phyloP scores from a whole-genome alignment of 164 flowering plant genomes.

The Umbellularia californica region DNA sequence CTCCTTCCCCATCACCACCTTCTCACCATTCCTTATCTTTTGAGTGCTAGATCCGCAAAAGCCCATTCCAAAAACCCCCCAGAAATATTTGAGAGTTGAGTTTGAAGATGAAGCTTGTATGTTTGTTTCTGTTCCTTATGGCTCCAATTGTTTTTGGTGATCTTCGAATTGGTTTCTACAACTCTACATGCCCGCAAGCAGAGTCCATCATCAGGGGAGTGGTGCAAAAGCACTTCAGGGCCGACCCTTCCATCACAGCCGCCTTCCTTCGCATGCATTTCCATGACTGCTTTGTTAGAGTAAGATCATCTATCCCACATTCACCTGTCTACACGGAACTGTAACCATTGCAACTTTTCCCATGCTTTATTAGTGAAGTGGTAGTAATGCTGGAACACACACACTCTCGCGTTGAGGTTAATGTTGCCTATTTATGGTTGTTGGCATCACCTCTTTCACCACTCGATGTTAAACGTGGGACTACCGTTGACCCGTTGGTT shows the following conservation, averaged over 20 bases:
- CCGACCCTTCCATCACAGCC: conserved; percentile 6
- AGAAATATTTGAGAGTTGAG: not conserved
- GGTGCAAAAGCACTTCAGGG: not conserved
- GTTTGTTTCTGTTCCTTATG: not conserved
- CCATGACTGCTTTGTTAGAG: conserved; percentile 18
- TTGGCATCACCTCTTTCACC: too few relatives aligned
- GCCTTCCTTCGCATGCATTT: conserved; percentile 16
- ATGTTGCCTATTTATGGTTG: too few relatives aligned
- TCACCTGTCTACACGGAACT: not conserved
- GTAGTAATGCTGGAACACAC: too few relatives aligned
- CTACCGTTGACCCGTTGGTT: too few relatives aligned
- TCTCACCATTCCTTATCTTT: not conserved
- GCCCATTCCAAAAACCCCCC: not conserved
- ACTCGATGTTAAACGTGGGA: too few relatives aligned
- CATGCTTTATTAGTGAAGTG: too few relatives aligned
- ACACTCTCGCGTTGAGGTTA: too few relatives aligned
- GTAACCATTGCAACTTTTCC: too few relatives aligned
- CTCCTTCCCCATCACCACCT: not conserved
- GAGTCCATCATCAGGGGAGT: conserved; percentile 1
- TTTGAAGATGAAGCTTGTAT: not conserved
- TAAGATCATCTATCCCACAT: not conserved
- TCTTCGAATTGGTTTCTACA: conserved; percentile 8
- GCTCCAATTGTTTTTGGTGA: not conserved
- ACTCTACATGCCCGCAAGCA: conserved; percentile 6
- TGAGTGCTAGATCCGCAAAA: not conserved